Evolutionary conservation across 768 basidiomycete species (phyloP).

Genomic region (Sistotremastrum suecicum): DNA sequence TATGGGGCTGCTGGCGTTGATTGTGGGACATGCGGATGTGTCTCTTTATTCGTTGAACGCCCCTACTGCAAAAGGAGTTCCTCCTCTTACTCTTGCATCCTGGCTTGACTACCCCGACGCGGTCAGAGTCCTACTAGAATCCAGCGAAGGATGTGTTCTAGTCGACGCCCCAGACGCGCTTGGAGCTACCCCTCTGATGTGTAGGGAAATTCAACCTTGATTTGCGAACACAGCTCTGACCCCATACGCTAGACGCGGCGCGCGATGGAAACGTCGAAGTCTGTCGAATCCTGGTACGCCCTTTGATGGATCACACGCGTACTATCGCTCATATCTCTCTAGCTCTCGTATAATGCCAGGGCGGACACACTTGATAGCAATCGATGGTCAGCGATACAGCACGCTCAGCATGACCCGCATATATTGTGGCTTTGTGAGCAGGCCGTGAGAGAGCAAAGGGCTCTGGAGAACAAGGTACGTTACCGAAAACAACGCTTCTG

Average conservation of each 20-base stretch:
- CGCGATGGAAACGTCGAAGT: slow-evolving; percentile 59
- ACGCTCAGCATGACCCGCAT: slow-evolving; percentile 44
- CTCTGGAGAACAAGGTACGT: slow-evolving; percentile 45
- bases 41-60: slow-evolving; percentile 62
- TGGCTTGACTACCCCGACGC: slow-evolving; percentile 55
- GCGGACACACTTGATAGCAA: slow-evolving; percentile 63
- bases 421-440: slow-evolving; percentile 61
- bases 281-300: slow-evolving; percentile 48
- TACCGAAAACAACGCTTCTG: too few relatives aligned
- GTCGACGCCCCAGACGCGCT: slow-evolving; percentile 64
- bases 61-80: slow-evolving; percentile 61
- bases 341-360: slow-evolving; percentile 58
- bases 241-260: slow-evolving; percentile 43
- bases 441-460: slow-evolving; percentile 44
- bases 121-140: slow-evolving; percentile 52
- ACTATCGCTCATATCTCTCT: slow-evolving; percentile 1
- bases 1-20: slow-evolving; percentile 39
- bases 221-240: background rate
- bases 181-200: slow-evolving; percentile 75
- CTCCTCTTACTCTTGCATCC: slow-evolving; percentile 64
- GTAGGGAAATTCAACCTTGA: slow-evolving; percentile 29
- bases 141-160: slow-evolving; percentile 43
- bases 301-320: background rate
- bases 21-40: slow-evolving; percentile 41
- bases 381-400: slow-evolving; percentile 59